These are phyloP conservation scores for Dendrobium catenatum DNA, from an alignment of 106 monocot species.

Conservation along the genomic window DNA sequence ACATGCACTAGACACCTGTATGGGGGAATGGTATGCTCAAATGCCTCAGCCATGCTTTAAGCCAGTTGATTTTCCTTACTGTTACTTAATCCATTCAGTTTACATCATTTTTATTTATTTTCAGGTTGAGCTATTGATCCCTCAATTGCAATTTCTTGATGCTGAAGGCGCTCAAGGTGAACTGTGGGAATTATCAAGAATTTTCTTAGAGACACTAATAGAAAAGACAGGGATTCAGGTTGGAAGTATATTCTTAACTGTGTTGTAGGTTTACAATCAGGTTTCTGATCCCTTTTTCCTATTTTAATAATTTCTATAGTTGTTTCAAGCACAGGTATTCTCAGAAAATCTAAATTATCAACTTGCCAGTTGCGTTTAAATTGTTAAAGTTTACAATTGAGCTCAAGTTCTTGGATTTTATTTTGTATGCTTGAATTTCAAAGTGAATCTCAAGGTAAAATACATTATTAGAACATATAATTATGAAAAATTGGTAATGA, in stretches of 20 bases:
- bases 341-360: background rate
- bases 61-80: background rate
- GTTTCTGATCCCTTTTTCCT: background rate
- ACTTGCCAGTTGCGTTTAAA: background rate
- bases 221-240: conserved; percentile 70
- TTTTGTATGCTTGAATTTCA: too few relatives aligned
- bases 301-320: background rate
- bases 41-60: background rate
- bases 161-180: conserved; percentile 92
- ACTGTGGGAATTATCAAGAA: conserved; percentile 75
- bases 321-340: too few relatives aligned
- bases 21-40: background rate
- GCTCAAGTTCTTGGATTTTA: too few relatives aligned
- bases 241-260: background rate
- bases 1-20: background rate
- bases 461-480: too few relatives aligned
- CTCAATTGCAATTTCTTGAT: conserved; percentile 88
- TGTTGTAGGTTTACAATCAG: background rate
- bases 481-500: too few relatives aligned
- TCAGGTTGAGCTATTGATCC: conserved; percentile 90
- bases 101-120: conserved; percentile 7
- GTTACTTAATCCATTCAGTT: background rate
- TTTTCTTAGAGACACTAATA: conserved; percentile 74
- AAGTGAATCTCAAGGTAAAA: too few relatives aligned
- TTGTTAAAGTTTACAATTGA: background rate